phyloP scores from a whole-genome alignment of 2,329 filamentous ascomycete genomes.

The Fusarium ramigenum region DNA sequence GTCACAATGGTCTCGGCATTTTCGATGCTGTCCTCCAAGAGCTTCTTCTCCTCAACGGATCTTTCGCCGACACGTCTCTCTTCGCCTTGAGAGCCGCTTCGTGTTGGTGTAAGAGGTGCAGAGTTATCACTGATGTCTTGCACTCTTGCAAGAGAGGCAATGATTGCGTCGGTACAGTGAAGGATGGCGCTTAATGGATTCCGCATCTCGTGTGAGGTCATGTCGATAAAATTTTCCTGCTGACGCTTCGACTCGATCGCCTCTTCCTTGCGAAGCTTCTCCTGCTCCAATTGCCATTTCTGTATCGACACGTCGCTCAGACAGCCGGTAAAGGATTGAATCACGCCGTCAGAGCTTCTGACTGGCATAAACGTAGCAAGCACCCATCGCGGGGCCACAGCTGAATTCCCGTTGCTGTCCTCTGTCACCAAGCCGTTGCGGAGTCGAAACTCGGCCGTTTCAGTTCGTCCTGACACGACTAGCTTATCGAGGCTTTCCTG shows the following conservation, averaged over 20 bases:
- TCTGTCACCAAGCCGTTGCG: slow-evolving; percentile 58
- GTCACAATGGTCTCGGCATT: slow-evolving; percentile 80
- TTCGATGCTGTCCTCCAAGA: slow-evolving; percentile 71
- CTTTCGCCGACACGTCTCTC: slow-evolving; percentile 13
- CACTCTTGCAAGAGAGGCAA: slow-evolving; percentile 57
- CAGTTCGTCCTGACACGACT: slow-evolving; percentile 52
- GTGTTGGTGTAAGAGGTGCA: slow-evolving; percentile 39
- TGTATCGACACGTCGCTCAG: slow-evolving; percentile 60
- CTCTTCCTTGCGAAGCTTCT: slow-evolving; percentile 61
- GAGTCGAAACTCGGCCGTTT: slow-evolving; percentile 60
- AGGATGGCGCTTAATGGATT: slow-evolving; percentile 79
- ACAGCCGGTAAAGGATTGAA: slow-evolving; percentile 59
- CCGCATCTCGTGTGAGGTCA: slow-evolving; percentile 76
- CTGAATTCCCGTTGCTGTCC: slow-evolving; percentile 55
- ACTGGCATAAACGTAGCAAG: slow-evolving; percentile 62
- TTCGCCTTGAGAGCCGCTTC: slow-evolving; percentile 8
- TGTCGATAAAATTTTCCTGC: slow-evolving; percentile 85
- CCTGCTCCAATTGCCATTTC: slow-evolving; percentile 61
- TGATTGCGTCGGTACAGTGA: slow-evolving; percentile 78
- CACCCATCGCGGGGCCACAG: slow-evolving; percentile 58
- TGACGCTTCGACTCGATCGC: slow-evolving; percentile 70
- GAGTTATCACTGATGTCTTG: slow-evolving; percentile 50
- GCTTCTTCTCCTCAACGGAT: slow-evolving; percentile 50
- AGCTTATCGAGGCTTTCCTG: slow-evolving; percentile 53
- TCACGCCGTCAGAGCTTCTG: slow-evolving; percentile 55